Conservation (phyloP, 2,329 filamentous ascomycete species). For the Penicillium italicum region DNA sequence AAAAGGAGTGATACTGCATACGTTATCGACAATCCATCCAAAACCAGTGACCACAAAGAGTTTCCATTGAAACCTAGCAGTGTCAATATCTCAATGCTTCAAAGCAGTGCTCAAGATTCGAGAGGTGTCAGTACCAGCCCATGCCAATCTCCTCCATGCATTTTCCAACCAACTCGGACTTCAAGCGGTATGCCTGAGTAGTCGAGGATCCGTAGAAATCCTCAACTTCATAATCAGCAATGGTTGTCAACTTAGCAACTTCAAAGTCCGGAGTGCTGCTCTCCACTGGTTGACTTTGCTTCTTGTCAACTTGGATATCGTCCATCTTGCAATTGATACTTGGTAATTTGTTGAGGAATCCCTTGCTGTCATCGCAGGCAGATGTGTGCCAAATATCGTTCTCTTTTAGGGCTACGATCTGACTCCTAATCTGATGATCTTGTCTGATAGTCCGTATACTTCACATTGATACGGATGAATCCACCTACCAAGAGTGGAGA, state of each 20-base stretch:
- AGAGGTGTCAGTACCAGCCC: slow-evolving; percentile 25
- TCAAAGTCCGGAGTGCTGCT: background rate
- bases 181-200: slow-evolving; percentile 31
- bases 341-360: background rate
- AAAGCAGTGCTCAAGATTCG: background rate
- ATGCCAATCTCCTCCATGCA: slow-evolving; percentile 30
- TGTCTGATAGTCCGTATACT: background rate
- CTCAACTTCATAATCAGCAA: slow-evolving; percentile 30
- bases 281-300: background rate
- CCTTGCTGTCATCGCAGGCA: background rate
- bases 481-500: background rate
- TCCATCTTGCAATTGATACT: slow-evolving; percentile 12
- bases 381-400: slow-evolving; percentile 3
- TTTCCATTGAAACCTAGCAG: slow-evolving; percentile 50
- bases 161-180: slow-evolving; percentile 29
- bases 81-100: background rate
- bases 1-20: slow-evolving; percentile 4
- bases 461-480: background rate
- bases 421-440: background rate
- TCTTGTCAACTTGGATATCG: slow-evolving; percentile 16
- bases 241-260: slow-evolving; percentile 16
- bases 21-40: slow-evolving; percentile 66
- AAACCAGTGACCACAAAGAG: slow-evolving; percentile 65
- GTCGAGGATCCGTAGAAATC: slow-evolving; percentile 41
- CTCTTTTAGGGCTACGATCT: background rate